These are phyloP conservation scores for Lasiodiplodia citricola DNA, from an alignment of 2,329 filamentous ascomycete species.

Conservation along the genomic window DNA sequence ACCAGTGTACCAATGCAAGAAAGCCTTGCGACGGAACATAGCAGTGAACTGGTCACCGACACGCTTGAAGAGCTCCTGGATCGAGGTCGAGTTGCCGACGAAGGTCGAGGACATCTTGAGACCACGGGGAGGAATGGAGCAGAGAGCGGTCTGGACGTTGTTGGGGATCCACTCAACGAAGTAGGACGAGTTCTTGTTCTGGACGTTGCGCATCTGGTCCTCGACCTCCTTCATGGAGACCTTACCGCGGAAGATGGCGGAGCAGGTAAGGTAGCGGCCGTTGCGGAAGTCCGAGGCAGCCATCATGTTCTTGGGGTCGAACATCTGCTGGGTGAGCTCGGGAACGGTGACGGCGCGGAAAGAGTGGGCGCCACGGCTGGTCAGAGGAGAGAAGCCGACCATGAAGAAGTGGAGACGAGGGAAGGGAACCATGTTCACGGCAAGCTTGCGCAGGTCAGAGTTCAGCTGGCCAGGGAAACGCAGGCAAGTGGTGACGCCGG, in stretches of 20 bases:
- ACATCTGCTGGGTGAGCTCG: slow-evolving; percentile 99
- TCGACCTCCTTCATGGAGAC: slow-evolving; percentile 99
- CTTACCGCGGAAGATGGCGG: slow-evolving; percentile 99
- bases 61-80: slow-evolving; percentile 99
- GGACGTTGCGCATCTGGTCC: slow-evolving; percentile 99
- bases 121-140: slow-evolving; percentile 96
- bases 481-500: slow-evolving; percentile 95
- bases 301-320: slow-evolving; percentile 99
- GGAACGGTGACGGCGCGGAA: slow-evolving; percentile 98
- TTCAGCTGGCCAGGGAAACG: slow-evolving; percentile 99
- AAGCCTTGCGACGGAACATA: slow-evolving; percentile 99
- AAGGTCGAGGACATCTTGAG: slow-evolving; percentile 99
- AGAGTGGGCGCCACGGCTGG: slow-evolving; percentile 86
- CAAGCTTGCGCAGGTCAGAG: slow-evolving; percentile 99
- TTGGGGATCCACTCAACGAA: slow-evolving; percentile 99
- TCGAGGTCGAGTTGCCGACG: slow-evolving; percentile 98
- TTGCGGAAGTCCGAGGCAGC: slow-evolving; percentile 99
- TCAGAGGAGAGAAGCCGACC: slow-evolving; percentile 99
- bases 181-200: slow-evolving; percentile 99
- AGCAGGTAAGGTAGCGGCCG: slow-evolving; percentile 99
- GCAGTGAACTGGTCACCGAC: slow-evolving; percentile 99
- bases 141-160: slow-evolving; percentile 99
- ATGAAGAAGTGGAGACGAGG: slow-evolving; percentile 99
- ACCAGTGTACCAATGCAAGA: slow-evolving; percentile 99
- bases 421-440: slow-evolving; percentile 99